phyloP scores from a whole-genome alignment of 2,329 filamentous ascomycete genomes.

The Diplodia corticola region DNA sequence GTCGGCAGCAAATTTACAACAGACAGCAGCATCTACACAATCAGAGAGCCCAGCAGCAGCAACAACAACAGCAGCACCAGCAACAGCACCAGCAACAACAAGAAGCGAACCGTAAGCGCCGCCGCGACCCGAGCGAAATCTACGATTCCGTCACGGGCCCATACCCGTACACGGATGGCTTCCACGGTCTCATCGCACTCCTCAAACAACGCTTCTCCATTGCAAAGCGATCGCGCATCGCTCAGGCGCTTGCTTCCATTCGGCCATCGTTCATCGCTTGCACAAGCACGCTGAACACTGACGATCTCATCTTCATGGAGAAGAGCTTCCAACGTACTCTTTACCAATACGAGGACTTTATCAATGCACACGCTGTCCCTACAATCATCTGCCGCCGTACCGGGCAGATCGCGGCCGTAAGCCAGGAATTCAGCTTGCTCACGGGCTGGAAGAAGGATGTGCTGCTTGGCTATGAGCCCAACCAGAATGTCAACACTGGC shows the following conservation, averaged over 20 bases:
- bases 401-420: slow-evolving; percentile 90
- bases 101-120: slow-evolving; percentile 46
- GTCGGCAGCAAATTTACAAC: slow-evolving; percentile 25
- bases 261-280: slow-evolving; percentile 91
- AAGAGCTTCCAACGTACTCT: slow-evolving; percentile 93
- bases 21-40: slow-evolving; percentile 33
- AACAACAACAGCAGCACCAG: slow-evolving; percentile 19
- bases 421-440: slow-evolving; percentile 94
- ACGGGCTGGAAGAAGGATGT: slow-evolving; percentile 94
- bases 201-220: slow-evolving; percentile 76
- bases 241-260: slow-evolving; percentile 83
- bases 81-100: slow-evolving; percentile 22
- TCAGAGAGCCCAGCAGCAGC: slow-evolving; percentile 26
- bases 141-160: slow-evolving; percentile 89
- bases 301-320: slow-evolving; percentile 96
- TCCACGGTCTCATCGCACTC: slow-evolving; percentile 82
- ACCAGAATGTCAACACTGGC: slow-evolving; percentile 81
- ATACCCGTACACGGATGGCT: slow-evolving; percentile 86
- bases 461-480: slow-evolving; percentile 81
- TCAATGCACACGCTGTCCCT: slow-evolving; percentile 83
- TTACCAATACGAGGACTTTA: slow-evolving; percentile 89
- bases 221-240: slow-evolving; percentile 77
- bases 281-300: slow-evolving; percentile 80
- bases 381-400: slow-evolving; percentile 90
- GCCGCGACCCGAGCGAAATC: slow-evolving; percentile 75